These are phyloP conservation scores for Bisporella sp. DNA, from an alignment of 2,329 filamentous ascomycete genomes.

Conservation along the genomic window DNA sequence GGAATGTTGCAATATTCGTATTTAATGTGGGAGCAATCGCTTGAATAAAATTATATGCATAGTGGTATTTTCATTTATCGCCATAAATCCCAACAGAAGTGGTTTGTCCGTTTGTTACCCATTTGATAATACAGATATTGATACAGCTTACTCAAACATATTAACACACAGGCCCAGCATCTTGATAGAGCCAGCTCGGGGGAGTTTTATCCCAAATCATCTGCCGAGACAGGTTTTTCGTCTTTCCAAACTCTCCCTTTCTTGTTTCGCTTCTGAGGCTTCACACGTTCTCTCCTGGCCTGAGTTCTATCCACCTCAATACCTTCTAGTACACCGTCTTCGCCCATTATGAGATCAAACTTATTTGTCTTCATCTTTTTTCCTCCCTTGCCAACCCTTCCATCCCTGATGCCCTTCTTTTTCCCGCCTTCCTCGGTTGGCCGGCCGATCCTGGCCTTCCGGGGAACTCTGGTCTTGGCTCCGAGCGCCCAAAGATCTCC, in stretches of 20 bases:
- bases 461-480: constrained; percentile 71
- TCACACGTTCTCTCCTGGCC: constrained; percentile 14
- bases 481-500: constrained; percentile 94
- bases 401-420: constrained; percentile 28
- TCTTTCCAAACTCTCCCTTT: constrained; percentile 29
- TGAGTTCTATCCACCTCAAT: constrained; percentile 20
- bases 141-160: too few species aligned
- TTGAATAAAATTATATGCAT: too few species aligned
- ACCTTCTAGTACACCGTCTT: constrained; percentile 19
- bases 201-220: constrained; percentile 15
- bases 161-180: too few species aligned
- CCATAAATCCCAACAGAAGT: too few species aligned
- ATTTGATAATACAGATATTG: too few species aligned
- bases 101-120: too few species aligned
- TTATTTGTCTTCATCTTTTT: constrained; percentile 30
- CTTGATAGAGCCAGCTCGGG: too few species aligned
- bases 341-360: constrained; percentile 31
- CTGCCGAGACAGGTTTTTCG: constrained; percentile 25
- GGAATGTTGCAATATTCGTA: too few species aligned
- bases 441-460: constrained; percentile 54
- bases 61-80: too few species aligned
- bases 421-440: constrained; percentile 19
- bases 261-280: constrained; percentile 27
- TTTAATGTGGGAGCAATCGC: too few species aligned
- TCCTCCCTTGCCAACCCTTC: constrained; percentile 20